Base-by-base conservation (phyloP, 2,329 filamentous ascomycete species). In the Phaeosphaeriaceae sp. region DNA sequence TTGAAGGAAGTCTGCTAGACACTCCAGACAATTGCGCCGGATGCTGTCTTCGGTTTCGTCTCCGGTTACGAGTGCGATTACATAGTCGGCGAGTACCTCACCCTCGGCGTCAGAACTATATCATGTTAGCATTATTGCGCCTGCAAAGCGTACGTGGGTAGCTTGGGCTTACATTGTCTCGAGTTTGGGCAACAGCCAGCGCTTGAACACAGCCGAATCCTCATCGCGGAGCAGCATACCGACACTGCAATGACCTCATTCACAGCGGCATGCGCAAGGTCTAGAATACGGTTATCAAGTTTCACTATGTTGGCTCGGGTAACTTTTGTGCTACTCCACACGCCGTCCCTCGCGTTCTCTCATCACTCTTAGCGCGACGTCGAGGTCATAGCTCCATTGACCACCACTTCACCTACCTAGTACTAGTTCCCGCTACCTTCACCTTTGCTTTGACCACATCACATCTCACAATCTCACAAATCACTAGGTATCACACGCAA, bases 51-150 rank as follows among this genome's bases (percentile, higher is more conserved):
- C 76, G 42, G 84, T 79, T 53, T 87, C 87, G 57, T 63, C 53
- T 53, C 88, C 86, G 46, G 84, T 83, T 37, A 93, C 76, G 16
- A 94, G 81, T 6, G 88, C 89, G 53, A 92, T 80, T n/a, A 93
- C 87, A 68, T 92, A 94, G 63, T 94, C 90, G 38, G 89, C 89
- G 3, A 94, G 84, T 4, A 93, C 88, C 64, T 92, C 89, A 26
- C 87, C 83, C 68, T 94, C 90, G 42, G 88, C 89, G 64, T 92
- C 89, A 21, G 88, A 90, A 44, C 88, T 90, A 41, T 33, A 11
- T 3, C 23, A 26, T 8, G 23, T 26, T 30, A 43, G 56, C 17
- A 62, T 47, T 34, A 35, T 26, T 17, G 18, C n/a, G 32, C 20
- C 18, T 26, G 23, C 23, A 21, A 13, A 28, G 16, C 13, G 20